Percentiles rank a stretch among this genome's conserved stretches.
These are phyloP conservation scores for Alloteropsis semialata DNA, from an alignment of 176 grass and related monocot genomes.

Conservation along the genomic window DNA sequence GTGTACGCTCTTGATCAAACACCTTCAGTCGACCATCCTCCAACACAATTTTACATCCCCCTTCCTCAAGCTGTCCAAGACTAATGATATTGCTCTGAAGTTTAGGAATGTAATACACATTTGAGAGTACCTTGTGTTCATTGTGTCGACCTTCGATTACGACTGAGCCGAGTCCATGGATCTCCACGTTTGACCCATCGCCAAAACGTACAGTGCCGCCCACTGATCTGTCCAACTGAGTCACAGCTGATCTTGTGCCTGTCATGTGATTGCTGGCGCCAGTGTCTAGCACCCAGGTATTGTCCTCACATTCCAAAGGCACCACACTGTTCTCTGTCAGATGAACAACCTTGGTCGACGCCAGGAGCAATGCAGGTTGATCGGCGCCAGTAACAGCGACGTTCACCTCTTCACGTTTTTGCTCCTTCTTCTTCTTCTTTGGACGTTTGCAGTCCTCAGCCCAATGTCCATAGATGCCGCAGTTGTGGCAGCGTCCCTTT, in stretches of 20 bases:
- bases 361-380: neutral
- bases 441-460: neutral
- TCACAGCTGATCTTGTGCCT: neutral
- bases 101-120: neutral
- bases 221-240: neutral
- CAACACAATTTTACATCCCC: neutral
- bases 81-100: neutral
- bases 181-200: neutral
- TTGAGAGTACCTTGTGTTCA: neutral
- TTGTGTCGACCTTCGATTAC: neutral
- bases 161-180: neutral
- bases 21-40: neutral
- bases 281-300: neutral
- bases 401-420: rapidly evolving
- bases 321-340: neutral
- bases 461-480: too few relatives aligned
- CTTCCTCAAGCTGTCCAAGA: neutral
- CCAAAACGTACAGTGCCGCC: neutral
- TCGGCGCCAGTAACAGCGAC: rapidly evolving
- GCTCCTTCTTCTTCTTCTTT: neutral
- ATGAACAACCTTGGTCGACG: neutral
- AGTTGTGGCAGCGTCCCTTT: neutral
- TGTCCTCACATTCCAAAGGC: neutral
- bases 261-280: neutral
- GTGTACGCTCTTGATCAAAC: neutral